Evolutionary conservation across 2,329 filamentous ascomycete genomes (phyloP).

Genomic region (Aspergillus ibericus): DNA sequence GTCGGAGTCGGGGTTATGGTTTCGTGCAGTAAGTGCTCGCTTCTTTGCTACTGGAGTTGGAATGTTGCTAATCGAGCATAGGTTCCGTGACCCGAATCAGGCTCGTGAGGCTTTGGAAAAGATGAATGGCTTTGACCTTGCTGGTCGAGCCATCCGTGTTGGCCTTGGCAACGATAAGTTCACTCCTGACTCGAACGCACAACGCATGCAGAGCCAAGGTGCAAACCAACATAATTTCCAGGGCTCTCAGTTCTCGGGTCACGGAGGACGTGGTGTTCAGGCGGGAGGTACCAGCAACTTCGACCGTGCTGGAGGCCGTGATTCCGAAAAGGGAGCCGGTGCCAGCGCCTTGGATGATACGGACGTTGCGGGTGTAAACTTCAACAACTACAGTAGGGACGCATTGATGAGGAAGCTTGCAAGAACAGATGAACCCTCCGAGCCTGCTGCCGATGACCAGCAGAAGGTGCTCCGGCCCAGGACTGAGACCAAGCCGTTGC

Average conservation of each 20-base stretch:
- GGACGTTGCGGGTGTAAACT: slow-evolving; percentile 96
- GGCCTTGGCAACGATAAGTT: slow-evolving; percentile 99
- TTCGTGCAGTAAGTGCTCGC: slow-evolving; percentile 84
- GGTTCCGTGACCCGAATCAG: slow-evolving; percentile 84
- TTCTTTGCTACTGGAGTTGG: background rate
- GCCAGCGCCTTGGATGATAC: slow-evolving; percentile 96
- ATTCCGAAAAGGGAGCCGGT: slow-evolving; percentile 83
- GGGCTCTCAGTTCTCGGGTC: slow-evolving; percentile 87
- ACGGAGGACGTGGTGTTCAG: slow-evolving; percentile 82
- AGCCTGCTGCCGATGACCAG: slow-evolving; percentile 61
- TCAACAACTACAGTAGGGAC: slow-evolving; percentile 98
- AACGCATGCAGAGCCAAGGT: slow-evolving; percentile 83
- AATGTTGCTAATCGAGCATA: slow-evolving; percentile 37
- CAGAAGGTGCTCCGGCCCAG: slow-evolving; percentile 74
- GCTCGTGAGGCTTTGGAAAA: slow-evolving; percentile 95
- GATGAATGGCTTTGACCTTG: slow-evolving; percentile 99
- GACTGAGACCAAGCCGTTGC: slow-evolving; percentile 73
- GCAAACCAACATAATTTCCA: slow-evolving; percentile 69
- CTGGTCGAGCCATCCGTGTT: slow-evolving; percentile 94
- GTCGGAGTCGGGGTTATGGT: slow-evolving; percentile 89
- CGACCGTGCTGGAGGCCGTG: slow-evolving; percentile 84
- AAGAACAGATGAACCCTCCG: slow-evolving; percentile 80
- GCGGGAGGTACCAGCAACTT: slow-evolving; percentile 74
- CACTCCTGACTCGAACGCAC: slow-evolving; percentile 92
- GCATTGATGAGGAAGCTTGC: slow-evolving; percentile 98